Evolutionary conservation across 352 stramenopile species (phyloP), one percentile per base, ranked within the genome.

Genomic region (Phytopythium mirpurense): DNA sequence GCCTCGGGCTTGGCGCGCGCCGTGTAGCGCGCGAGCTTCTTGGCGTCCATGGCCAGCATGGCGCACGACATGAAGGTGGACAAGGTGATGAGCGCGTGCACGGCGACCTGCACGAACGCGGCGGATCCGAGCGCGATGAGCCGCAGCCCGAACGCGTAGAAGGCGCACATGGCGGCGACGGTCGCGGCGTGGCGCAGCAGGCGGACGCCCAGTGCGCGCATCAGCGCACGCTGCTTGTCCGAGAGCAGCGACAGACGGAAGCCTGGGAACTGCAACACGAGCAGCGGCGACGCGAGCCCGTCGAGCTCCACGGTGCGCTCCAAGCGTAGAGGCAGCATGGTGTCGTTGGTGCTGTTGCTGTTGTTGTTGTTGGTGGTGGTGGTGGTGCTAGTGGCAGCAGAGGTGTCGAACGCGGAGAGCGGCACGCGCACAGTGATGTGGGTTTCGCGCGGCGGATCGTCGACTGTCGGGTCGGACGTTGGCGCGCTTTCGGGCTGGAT

Each of bases 201-300:
- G 40, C 68, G 56, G 42, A 54, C 70, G n/a, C 56, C 46, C 26
- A 56, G 67, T 35, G 48, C 23, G 7, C 48, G 35, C 23, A 54
- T 34, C 48, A 15, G 15, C 48, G 11, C 21, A 21, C 35, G 48
- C 29, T 65, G 46, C 11, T 56, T 44, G 57, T 65, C 52, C 1
- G 70, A 62, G 15, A 81, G 54, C 34, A 80, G 56, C 15, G 68
- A 59, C n/a, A 73, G 48, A 36, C 65, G 74, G 43, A 88, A 70
- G 52, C 76, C 79, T 19, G 81, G 74, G 51, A 90, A 73, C 44
- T 83, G 70, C 47, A 90, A 64, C 52, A 88, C 74, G 47, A 90
- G 63, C 42, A 66, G 77, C 18, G 72, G 68, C 23, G 74, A 56
- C 44, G 67, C 56, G 23, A 67, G 50, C 16, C 62, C 48, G 54